Evolutionary conservation across 1,284 basidiomycete species (phyloP).

Genomic region (Cutaneotrichosporon sp.): DNA sequence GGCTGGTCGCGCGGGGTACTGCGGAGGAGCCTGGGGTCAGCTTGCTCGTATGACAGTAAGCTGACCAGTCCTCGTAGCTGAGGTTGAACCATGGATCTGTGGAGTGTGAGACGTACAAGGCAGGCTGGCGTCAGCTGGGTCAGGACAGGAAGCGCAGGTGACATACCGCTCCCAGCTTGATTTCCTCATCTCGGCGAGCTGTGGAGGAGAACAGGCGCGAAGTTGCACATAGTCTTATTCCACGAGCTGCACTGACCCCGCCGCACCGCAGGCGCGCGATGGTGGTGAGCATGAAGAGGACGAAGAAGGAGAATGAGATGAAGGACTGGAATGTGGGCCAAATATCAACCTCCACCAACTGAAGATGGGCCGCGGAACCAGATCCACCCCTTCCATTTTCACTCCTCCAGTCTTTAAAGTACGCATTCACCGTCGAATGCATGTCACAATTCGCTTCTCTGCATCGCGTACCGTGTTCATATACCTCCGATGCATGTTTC

Average conservation of each 20-base stretch:
- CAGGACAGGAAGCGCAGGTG: background rate
- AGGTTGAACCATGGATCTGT: slow-evolving; percentile 90
- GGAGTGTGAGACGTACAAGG: slow-evolving; percentile 73
- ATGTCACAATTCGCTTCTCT: slow-evolving; percentile 5
- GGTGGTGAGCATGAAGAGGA: background rate
- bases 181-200: background rate
- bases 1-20: slow-evolving; percentile 63
- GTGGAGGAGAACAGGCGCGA: background rate
- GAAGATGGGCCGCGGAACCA: background rate
- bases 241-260: too few species aligned
- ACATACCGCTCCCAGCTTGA: slow-evolving; percentile 7
- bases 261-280: too few species aligned
- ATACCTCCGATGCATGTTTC: background rate
- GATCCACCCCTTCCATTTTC: background rate
- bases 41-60: background rate
- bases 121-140: slow-evolving; percentile 29
- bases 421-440: slow-evolving; percentile 6
- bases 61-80: slow-evolving; percentile 85
- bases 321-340: background rate
- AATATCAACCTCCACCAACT: background rate
- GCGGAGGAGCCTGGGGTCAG: slow-evolving; percentile 67
- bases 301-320: background rate
- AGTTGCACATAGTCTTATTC: background rate
- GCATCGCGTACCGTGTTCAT: background rate
- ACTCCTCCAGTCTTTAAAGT: background rate